phyloP scores from a whole-genome alignment of 257 asterid genomes.

The Misopates orontium region DNA sequence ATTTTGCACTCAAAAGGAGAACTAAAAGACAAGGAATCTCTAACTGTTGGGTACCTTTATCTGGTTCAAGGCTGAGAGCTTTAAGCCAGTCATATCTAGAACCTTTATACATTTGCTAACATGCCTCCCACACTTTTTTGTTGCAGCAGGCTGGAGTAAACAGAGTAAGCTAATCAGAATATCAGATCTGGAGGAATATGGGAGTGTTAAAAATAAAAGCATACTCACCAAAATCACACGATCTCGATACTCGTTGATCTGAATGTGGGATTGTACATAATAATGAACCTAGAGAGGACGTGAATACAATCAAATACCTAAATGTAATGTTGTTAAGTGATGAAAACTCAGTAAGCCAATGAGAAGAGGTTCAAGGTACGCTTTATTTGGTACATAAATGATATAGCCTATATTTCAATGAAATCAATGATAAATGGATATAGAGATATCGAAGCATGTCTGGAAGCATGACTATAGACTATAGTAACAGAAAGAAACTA shows the following conservation, averaged over 20 bases:
- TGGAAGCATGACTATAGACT: too few relatives aligned
- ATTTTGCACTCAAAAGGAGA: conserved; percentile 3
- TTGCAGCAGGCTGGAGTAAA: conserved; percentile 54
- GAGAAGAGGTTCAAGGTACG: too few relatives aligned
- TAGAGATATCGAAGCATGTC: too few relatives aligned
- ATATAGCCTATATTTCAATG: too few relatives aligned
- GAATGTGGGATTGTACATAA: conserved; percentile 79
- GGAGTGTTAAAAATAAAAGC: conserved; percentile 6
- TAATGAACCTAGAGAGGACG: conserved; percentile 57
- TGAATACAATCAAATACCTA: conserved; percentile 15
- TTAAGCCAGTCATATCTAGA: conserved; percentile 74
- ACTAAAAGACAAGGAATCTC: conserved; percentile 7
- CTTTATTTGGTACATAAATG: too few relatives aligned
- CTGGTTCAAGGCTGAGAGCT: conserved; percentile 64
- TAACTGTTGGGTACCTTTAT: conserved; percentile 52
- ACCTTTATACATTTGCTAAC: conserved; percentile 61
- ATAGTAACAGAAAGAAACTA: too few relatives aligned
- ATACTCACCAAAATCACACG: conserved; percentile 70
- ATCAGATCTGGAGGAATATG: conserved; percentile 1
- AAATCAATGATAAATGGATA: too few relatives aligned
- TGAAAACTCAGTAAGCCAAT: not conserved
- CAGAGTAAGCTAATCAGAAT: conserved; percentile 7
- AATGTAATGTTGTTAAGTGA: not conserved
- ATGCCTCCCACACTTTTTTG: conserved; percentile 51
- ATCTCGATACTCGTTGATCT: conserved; percentile 78